These are phyloP conservation scores for Xylogone sp. DNA, from an alignment of 2,329 filamentous ascomycete species.

Conservation along the genomic window DNA sequence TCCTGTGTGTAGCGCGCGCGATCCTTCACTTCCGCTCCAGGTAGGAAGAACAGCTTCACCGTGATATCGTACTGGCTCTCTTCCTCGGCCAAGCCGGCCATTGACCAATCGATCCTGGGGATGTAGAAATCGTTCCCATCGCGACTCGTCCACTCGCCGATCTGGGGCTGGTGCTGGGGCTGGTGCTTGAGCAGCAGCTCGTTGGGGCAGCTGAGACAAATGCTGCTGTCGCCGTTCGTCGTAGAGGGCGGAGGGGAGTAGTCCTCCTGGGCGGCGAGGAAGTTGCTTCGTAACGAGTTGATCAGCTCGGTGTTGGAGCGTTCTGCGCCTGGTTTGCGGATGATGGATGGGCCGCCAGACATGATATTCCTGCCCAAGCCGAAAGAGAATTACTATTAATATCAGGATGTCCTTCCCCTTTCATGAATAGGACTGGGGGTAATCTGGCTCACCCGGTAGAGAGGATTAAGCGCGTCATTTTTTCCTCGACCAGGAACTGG, in stretches of 20 bases:
- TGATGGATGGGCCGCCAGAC: slow-evolving; percentile 80
- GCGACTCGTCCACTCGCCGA: slow-evolving; percentile 63
- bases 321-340: slow-evolving; percentile 71
- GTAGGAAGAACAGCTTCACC: slow-evolving; percentile 90
- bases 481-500: slow-evolving; percentile 13
- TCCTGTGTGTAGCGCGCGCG: slow-evolving; percentile 70
- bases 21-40: slow-evolving; percentile 59
- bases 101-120: slow-evolving; percentile 70
- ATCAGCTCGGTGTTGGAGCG: slow-evolving; percentile 93
- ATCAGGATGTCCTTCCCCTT: too few relatives aligned
- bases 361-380: slow-evolving; percentile 35
- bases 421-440: too few relatives aligned
- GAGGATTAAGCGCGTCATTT: slow-evolving; percentile 74
- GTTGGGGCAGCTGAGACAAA: slow-evolving; percentile 21
- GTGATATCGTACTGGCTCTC: slow-evolving; percentile 87
- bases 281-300: slow-evolving; percentile 81
- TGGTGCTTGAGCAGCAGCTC: too few relatives aligned
- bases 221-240: slow-evolving; percentile 32
- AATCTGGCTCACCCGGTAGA: slow-evolving; percentile 72
- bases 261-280: slow-evolving; percentile 68
- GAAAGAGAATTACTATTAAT: slow-evolving; percentile 12
- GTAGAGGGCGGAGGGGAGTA: slow-evolving; percentile 36
- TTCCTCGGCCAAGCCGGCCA: slow-evolving; percentile 74
- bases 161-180: too few relatives aligned
- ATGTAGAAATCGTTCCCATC: slow-evolving; percentile 64